Conservation (phyloP, 257 asterid species). For the Verbena officinalis region DNA sequence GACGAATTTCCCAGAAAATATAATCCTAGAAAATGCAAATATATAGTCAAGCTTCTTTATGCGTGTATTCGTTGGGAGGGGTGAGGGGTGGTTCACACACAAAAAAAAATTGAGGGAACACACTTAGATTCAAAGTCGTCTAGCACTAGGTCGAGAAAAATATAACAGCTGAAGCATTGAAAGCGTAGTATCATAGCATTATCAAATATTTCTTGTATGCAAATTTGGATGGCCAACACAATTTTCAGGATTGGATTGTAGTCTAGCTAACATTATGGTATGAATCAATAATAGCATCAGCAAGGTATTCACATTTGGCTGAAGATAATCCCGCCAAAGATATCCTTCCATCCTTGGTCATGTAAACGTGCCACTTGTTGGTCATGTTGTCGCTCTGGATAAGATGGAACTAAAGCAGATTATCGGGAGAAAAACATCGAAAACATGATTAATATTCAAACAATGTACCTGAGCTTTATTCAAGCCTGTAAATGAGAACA, state of each 20-base stretch:
- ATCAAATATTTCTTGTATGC: conserved; percentile 11
- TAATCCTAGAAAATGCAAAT: too few species aligned
- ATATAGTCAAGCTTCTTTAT: too few species aligned
- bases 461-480: conserved; percentile 77
- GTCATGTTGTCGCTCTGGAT: conserved; percentile 92
- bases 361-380: conserved; percentile 89
- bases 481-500: conserved; percentile 96
- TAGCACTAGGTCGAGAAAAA: not conserved
- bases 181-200: not conserved
- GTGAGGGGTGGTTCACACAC: too few species aligned
- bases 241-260: not conserved
- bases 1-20: too few species aligned
- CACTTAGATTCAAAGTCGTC: not conserved
- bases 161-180: not conserved
- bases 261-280: conserved; percentile 72
- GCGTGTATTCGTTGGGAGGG: too few species aligned
- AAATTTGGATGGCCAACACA: not conserved
- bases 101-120: too few species aligned
- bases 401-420: conserved; percentile 14
- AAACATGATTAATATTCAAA: not conserved
- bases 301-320: conserved; percentile 92
- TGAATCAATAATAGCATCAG: conserved; percentile 92
- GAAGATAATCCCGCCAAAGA: conserved; percentile 92
- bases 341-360: conserved; percentile 96
- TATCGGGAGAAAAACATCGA: not conserved